Evolutionary conservation across 1,284 basidiomycete genomes (phyloP).

Genomic region (Peniophora sp.): DNA sequence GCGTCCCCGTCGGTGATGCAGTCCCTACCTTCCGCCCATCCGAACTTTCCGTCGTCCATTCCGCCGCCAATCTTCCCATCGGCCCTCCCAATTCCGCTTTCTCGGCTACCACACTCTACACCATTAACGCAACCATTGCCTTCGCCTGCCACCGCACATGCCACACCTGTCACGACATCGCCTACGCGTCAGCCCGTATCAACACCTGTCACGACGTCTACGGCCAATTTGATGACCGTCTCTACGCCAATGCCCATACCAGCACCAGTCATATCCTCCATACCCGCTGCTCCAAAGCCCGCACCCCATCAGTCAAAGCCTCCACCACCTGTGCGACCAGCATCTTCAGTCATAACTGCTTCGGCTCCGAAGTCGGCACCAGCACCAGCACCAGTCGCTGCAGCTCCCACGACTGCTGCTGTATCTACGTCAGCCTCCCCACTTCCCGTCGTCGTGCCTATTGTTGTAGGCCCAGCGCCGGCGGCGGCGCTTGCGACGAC

Average conservation of each 20-base stretch:
- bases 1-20: constrained; percentile 40
- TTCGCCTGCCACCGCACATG: constrained; percentile 3
- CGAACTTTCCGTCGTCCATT: constrained; percentile 26
- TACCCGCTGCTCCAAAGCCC: constrained; percentile 6
- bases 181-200: background rate
- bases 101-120: constrained; percentile 7
- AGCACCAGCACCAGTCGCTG: constrained; percentile 6
- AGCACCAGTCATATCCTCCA: background rate
- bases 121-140: background rate
- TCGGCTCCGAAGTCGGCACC: constrained; percentile 8
- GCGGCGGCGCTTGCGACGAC: constrained; percentile 24
- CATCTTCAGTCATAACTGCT: background rate
- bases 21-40: constrained; percentile 54
- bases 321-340: constrained; percentile 9
- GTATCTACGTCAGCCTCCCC: constrained; percentile 17
- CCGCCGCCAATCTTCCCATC: background rate
- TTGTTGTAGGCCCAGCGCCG: constrained; percentile 52
- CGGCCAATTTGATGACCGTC: background rate
- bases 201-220: background rate
- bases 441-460: constrained; percentile 43
- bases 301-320: constrained; percentile 6
- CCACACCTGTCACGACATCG: too few species aligned
- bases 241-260: constrained; percentile 1
- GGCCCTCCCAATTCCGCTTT: constrained; percentile 11
- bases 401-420: constrained; percentile 12